These are phyloP conservation scores for Sugiyamaella qingdaonensis DNA, from an alignment of 805 yeast species.

Conservation along the genomic window DNA sequence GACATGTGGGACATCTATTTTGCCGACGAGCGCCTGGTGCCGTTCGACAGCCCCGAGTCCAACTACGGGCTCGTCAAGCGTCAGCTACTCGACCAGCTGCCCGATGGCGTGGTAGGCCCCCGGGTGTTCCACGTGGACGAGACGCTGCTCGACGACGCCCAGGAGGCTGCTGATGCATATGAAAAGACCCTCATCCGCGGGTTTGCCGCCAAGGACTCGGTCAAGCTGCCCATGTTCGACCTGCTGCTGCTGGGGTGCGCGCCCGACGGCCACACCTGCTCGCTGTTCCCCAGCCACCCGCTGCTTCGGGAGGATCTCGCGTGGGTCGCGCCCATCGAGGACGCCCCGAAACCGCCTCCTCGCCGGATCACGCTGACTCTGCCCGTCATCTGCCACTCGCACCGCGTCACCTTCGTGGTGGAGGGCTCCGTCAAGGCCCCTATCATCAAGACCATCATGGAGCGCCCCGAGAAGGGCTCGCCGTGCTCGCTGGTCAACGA, in stretches of 20 bases:
- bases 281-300: constrained; percentile 91
- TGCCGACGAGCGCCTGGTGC: constrained; percentile 94
- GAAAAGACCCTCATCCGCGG: constrained; percentile 82
- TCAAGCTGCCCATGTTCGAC: constrained; percentile 92
- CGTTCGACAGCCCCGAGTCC: constrained; percentile 74
- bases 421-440: constrained; percentile 97
- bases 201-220: constrained; percentile 95
- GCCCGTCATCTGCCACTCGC: constrained; percentile 93
- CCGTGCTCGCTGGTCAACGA: constrained; percentile 93
- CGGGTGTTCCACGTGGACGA: constrained; percentile 81
- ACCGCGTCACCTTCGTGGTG: constrained; percentile 88
- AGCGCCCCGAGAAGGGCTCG: constrained; percentile 92
- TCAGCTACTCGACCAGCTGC: constrained; percentile 68
- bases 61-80: constrained; percentile 88
- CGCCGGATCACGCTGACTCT: constrained; percentile 85
- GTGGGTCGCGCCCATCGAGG: constrained; percentile 90
- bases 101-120: constrained; percentile 51
- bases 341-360: constrained; percentile 86
- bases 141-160: constrained; percentile 52
- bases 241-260: constrained; percentile 91
- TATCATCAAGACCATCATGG: constrained; percentile 84
- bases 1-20: constrained; percentile 92
- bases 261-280: constrained; percentile 97
- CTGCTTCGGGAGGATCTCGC: constrained; percentile 84
- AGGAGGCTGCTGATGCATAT: constrained; percentile 90